Evolutionary conservation across 306 rosid species (phyloP), one percentile per base, ranked within the genome.

Genomic region (Hippophae rhamnoides): DNA sequence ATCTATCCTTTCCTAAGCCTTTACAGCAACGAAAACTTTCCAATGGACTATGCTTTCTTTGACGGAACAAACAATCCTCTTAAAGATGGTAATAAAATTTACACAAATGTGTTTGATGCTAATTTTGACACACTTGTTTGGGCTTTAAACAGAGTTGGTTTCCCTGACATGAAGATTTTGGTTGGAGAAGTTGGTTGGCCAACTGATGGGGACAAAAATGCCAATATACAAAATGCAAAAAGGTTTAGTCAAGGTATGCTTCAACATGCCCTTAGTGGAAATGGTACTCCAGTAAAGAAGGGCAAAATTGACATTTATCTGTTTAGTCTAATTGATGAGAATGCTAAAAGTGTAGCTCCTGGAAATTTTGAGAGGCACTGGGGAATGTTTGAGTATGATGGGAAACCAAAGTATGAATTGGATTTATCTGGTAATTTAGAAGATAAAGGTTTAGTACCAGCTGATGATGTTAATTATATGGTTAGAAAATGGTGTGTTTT

Each of bases 151-250:
- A 83, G 69, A 66, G 87, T 86, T 8, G 97, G 97, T 26, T 89
- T 70, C 70, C 90, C 86, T 12, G 86, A 85, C 13, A 77, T 79
- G 75, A 45, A 69, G 47, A 64, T 89, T 68, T 45, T 83, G 10
- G 77, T 89, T 44, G 97, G 97, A 53, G 97, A 89, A 70, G 86
- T 89, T 6, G 97, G 97, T 41, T 89, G 97, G 97, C 95, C 97
- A 14, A 85, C 95, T 5, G 97, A 89, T 58, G 95, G 90, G 7
- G 95, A 85, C 62, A 76, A 66, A 47, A 59, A 79, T 53, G 95
- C 95, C 13, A 85, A 77, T 52, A 45, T 79, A 23, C 65, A 56
- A 53, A 72, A 79, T 43, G 97, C 97, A 13, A 75, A 76, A 56
- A 82, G 82, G 61, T 89, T 89, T 67, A 89, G 81, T 74, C 82